These are phyloP conservation scores for Xanthoparmelia taractica DNA, from an alignment of 495 filamentous ascomycete genomes.

Conservation along the genomic window DNA sequence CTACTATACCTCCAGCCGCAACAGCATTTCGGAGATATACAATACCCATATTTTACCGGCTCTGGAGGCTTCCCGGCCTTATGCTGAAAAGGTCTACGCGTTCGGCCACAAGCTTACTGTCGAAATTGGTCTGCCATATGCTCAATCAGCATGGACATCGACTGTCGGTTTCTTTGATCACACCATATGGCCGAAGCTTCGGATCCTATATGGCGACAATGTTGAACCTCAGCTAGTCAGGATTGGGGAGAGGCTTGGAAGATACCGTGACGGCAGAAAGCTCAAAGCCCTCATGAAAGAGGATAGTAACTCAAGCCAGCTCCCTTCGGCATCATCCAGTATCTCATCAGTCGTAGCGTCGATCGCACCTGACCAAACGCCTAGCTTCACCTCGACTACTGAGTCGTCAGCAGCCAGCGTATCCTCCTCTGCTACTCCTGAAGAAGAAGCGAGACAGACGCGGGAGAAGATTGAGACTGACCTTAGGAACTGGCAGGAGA, in stretches of 20 bases:
- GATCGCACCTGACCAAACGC: constrained; percentile 21
- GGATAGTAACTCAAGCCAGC: constrained; percentile 15
- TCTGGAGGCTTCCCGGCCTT: constrained; percentile 63
- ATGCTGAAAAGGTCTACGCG: constrained; percentile 60
- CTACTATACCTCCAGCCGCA: constrained; percentile 59
- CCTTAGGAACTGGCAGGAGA: constrained; percentile 71
- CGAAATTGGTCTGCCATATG: constrained; percentile 65
- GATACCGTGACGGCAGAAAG: constrained; percentile 64
- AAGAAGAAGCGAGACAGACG: constrained; percentile 44
- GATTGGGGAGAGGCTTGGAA: constrained; percentile 81
- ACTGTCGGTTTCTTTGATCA: constrained; percentile 60
- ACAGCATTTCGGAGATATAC: constrained; percentile 56
- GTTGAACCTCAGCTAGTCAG: constrained; percentile 92
- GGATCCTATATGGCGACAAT: constrained; percentile 75
- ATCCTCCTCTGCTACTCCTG: constrained; percentile 32
- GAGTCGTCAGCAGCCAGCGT: constrained; percentile 25
- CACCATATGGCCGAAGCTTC: constrained; percentile 70
- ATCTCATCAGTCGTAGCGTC: constrained; percentile 31
- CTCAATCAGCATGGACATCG: constrained; percentile 59
- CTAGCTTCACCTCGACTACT: constrained; percentile 23
- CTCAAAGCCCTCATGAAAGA: constrained; percentile 52
- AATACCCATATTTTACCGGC: constrained; percentile 66
- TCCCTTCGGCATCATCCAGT: constrained; percentile 22
- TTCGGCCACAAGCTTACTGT: constrained; percentile 57
- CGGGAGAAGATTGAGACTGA: constrained; percentile 69